A percentile compares a stretch with the other conserved stretches of the same genome.
Evolutionary conservation across 139 green algal genomes (phyloP).

Genomic region (Picochlorum sp.): DNA sequence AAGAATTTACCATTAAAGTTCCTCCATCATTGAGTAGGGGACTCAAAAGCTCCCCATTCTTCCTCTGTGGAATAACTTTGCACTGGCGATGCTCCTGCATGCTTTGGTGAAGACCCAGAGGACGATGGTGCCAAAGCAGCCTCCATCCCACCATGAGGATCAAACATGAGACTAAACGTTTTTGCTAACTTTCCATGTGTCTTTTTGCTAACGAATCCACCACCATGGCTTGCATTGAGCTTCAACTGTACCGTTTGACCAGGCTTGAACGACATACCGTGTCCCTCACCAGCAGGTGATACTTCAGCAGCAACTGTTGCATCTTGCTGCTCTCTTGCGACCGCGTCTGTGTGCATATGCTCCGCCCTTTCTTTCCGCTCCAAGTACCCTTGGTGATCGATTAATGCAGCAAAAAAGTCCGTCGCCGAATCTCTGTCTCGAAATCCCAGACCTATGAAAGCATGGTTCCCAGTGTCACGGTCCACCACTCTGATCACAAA

Average conservation of each 20-base stretch:
- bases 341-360: constrained; percentile 14
- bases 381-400: constrained; percentile 59
- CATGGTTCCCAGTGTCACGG: constrained; percentile 28
- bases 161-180: constrained; percentile 10
- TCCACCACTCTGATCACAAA: constrained; percentile 58
- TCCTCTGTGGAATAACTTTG: background rate
- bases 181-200: constrained; percentile 5
- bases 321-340: background rate
- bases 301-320: background rate
- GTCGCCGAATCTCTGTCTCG: constrained; percentile 46
- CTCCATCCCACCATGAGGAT: background rate
- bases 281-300: background rate
- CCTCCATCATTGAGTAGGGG: background rate
- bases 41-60: background rate
- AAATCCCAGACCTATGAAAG: constrained; percentile 57
- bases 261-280: constrained; percentile 1
- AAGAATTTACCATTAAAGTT: background rate
- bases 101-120: background rate
- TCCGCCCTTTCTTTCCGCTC: constrained; percentile 36
- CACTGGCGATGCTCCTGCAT: background rate
- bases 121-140: background rate
- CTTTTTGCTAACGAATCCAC: background rate
- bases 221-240: background rate
- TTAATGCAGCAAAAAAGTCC: constrained; percentile 55
- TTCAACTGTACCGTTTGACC: constrained; percentile 5